Percentiles rank a stretch among this genome's conserved stretches.
Evolutionary conservation across 441 rosid species (phyloP).

Genomic region (Euphorbia schlechtendalii): DNA sequence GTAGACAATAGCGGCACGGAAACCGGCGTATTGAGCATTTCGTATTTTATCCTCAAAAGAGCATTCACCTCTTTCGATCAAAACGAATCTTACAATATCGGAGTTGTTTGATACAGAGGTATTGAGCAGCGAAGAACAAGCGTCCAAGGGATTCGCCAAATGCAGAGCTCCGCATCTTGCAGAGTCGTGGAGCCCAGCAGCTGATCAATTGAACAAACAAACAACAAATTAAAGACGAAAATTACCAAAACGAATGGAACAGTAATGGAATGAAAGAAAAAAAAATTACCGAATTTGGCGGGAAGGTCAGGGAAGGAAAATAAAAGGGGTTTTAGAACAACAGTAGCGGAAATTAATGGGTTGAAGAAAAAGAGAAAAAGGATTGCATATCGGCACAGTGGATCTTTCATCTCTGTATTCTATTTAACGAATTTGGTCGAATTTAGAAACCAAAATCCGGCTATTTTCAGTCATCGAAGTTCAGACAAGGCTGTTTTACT

Average conservation of each 20-base stretch:
- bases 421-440: neutral
- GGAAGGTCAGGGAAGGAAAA: constrained; percentile 60
- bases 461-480: neutral
- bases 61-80: constrained; percentile 59
- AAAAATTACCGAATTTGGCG: constrained; percentile 56
- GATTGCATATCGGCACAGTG: constrained; percentile 7
- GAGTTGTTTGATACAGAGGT: constrained; percentile 26
- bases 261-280: neutral
- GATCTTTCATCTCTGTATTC: constrained; percentile 27
- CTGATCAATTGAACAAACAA: constrained; percentile 18
- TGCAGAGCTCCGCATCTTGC: constrained; percentile 60
- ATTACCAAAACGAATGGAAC: neutral
- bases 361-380: constrained; percentile 18
- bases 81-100: constrained; percentile 30
- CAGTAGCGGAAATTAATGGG: constrained; percentile 31
- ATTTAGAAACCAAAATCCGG: neutral
- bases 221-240: neutral
- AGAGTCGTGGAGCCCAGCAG: constrained; percentile 26
- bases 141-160: constrained; percentile 51
- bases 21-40: constrained; percentile 49
- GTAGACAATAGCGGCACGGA: constrained; percentile 53
- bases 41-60: constrained; percentile 56
- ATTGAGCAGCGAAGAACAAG: constrained; percentile 42
- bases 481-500: neutral
- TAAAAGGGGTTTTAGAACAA: constrained; percentile 44